phyloP scores from a whole-genome alignment of 352 stramenopile genomes.

The Globisporangium orthogonon region DNA sequence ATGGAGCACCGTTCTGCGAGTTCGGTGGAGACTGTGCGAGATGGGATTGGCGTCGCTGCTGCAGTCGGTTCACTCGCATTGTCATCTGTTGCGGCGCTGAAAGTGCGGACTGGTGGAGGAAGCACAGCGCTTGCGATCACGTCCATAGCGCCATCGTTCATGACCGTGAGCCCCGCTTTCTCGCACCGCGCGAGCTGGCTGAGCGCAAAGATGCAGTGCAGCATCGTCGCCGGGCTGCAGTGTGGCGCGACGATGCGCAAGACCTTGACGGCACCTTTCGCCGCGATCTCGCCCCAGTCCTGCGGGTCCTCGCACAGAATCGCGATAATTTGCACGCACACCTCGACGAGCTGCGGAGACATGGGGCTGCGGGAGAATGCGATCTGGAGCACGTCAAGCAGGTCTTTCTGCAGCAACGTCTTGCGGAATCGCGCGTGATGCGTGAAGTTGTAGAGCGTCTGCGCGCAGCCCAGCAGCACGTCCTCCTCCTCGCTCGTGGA shows the following conservation, averaged over 20 bases:
- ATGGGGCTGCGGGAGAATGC: slow-evolving; percentile 25
- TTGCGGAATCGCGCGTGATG: slow-evolving; percentile 53
- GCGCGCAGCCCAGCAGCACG: slow-evolving; percentile 51
- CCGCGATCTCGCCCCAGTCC: slow-evolving; percentile 43
- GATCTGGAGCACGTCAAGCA: slow-evolving; percentile 40
- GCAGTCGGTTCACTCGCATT: not conserved
- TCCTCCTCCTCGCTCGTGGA: slow-evolving; percentile 33
- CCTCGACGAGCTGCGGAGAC: slow-evolving; percentile 35
- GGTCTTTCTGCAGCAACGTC: slow-evolving; percentile 43
- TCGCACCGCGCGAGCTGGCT: slow-evolving; percentile 60
- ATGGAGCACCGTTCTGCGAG: slow-evolving; percentile 59
- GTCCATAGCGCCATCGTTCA: slow-evolving; percentile 53
- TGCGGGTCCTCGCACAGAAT: slow-evolving; percentile 58
- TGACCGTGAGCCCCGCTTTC: slow-evolving; percentile 28
- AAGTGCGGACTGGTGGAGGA: not conserved
- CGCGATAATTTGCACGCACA: slow-evolving; percentile 60
- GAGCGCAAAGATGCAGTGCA: slow-evolving; percentile 55
- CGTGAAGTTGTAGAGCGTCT: slow-evolving; percentile 68
- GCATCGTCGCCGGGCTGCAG: slow-evolving; percentile 19
- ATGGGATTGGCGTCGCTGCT: not conserved
- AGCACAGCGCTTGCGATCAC: slow-evolving; percentile 37
- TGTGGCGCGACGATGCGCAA: slow-evolving; percentile 39
- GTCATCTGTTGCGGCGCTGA: not conserved
- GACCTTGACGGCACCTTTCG: slow-evolving; percentile 45
- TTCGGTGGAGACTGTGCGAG: slow-evolving; percentile 3